phyloP scores from a whole-genome alignment of 2,329 filamentous ascomycete genomes.

The Lasiodiplodia gonubiensis region DNA sequence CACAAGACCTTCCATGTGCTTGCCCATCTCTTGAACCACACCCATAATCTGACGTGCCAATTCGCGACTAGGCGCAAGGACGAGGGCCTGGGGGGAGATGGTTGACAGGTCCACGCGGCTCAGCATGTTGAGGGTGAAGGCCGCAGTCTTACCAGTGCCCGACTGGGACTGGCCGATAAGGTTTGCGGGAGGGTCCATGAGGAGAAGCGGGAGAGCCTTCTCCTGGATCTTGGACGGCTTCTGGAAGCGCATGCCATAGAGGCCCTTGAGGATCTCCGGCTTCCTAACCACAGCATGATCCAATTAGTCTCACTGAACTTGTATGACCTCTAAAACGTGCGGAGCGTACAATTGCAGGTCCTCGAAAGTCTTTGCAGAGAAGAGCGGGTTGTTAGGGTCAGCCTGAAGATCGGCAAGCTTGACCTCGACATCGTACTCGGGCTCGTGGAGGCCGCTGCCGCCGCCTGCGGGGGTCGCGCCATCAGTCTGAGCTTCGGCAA shows the following conservation, averaged over 20 bases:
- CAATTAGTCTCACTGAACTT: slow-evolving; percentile 6
- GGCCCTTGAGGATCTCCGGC: slow-evolving; percentile 69
- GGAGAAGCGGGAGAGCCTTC: slow-evolving; percentile 86
- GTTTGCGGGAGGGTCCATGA: slow-evolving; percentile 84
- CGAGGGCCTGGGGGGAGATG: slow-evolving; percentile 80
- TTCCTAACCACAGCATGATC: slow-evolving; percentile 30
- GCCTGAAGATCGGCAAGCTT: slow-evolving; percentile 88
- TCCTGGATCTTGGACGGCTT: slow-evolving; percentile 99
- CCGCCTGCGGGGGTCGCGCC: slow-evolving; percentile 51
- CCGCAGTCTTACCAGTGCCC: slow-evolving; percentile 96
- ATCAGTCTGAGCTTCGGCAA: slow-evolving; percentile 49
- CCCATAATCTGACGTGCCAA: slow-evolving; percentile 91
- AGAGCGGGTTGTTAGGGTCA: slow-evolving; percentile 85
- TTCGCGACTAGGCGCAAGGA: slow-evolving; percentile 91
- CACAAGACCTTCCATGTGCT: slow-evolving; percentile 76
- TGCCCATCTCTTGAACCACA: slow-evolving; percentile 82
- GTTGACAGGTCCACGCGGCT: slow-evolving; percentile 79
- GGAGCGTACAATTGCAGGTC: slow-evolving; percentile 80
- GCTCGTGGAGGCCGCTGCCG: slow-evolving; percentile 63
- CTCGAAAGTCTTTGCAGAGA: slow-evolving; percentile 82
- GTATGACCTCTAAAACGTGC: neutral
- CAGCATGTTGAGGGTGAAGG: slow-evolving; percentile 91
- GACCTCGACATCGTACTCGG: slow-evolving; percentile 87
- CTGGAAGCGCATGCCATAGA: slow-evolving; percentile 82
- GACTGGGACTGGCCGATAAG: slow-evolving; percentile 99